A percentile compares a stretch with the other conserved stretches of the same genome.
Evolutionary conservation across 2,329 filamentous ascomycete genomes (phyloP).

Genomic region (Rhinocladiella similis): DNA sequence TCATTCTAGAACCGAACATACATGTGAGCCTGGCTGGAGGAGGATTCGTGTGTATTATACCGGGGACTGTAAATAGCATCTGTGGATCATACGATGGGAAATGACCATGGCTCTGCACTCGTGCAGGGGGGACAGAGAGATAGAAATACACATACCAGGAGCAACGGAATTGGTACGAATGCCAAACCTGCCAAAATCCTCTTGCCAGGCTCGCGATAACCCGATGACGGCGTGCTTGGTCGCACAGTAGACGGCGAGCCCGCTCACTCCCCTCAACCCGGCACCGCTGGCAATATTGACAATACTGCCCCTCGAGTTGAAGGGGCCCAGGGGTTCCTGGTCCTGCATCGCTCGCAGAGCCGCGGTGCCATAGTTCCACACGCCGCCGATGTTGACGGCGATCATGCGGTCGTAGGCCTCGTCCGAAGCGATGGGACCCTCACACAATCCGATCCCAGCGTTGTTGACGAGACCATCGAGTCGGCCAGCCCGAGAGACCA

Average conservation of each 20-base stretch:
- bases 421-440: slow-evolving; percentile 46
- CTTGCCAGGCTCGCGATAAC: slow-evolving; percentile 42
- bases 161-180: slow-evolving; percentile 40
- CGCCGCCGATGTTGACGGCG: slow-evolving; percentile 47
- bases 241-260: slow-evolving; percentile 42
- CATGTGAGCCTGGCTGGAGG: no score
- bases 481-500: slow-evolving; percentile 54
- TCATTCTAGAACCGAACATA: no score
- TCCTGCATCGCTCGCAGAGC: slow-evolving; percentile 47
- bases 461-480: slow-evolving; percentile 34
- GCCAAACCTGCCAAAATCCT: slow-evolving; percentile 34
- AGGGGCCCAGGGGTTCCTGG: slow-evolving; percentile 37
- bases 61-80: no score
- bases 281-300: slow-evolving; percentile 23
- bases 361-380: slow-evolving; percentile 46
- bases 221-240: slow-evolving; percentile 48
- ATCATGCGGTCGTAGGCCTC: slow-evolving; percentile 44
- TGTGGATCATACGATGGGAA: no score
- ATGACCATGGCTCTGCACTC: no score
- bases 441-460: slow-evolving; percentile 37
- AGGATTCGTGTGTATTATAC: no score
- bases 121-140: no score
- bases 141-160: slow-evolving; percentile 12
- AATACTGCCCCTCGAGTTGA: slow-evolving; percentile 14
- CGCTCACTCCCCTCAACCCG: slow-evolving; percentile 13